Evolutionary conservation across 345 rosid genomes (phyloP).

Genomic region (Linum usitatissimum): DNA sequence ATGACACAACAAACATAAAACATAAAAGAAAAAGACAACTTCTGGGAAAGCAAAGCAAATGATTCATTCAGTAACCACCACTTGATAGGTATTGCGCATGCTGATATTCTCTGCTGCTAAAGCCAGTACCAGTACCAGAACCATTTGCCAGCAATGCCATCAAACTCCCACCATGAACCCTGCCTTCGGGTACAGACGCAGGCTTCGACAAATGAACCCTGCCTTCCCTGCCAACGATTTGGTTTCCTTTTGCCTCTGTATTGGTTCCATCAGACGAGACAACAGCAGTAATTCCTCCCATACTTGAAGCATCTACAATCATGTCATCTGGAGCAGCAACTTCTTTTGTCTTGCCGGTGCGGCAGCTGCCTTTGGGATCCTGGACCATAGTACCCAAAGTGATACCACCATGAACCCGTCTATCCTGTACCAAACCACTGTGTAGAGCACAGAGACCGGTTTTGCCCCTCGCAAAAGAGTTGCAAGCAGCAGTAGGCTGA

Average conservation of each 20-base stretch:
- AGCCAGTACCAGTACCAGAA: not conserved
- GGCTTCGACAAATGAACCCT: slow-evolving; percentile 19
- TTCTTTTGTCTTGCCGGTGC: slow-evolving; percentile 46
- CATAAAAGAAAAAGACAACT: not conserved
- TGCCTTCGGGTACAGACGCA: slow-evolving; percentile 60
- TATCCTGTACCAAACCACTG: slow-evolving; percentile 66
- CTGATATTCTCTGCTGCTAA: not conserved
- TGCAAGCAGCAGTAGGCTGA: slow-evolving; percentile 55
- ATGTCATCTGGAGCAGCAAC: slow-evolving; percentile 35
- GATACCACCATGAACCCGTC: slow-evolving; percentile 75
- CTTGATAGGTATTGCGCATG: not conserved
- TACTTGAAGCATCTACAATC: slow-evolving; percentile 40
- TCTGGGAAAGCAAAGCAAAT: not conserved
- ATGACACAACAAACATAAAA: not conserved
- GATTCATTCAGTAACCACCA: not conserved
- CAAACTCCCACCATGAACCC: slow-evolving; percentile 95
- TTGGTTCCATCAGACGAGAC: slow-evolving; percentile 25
- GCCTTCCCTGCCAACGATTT: slow-evolving; percentile 19
- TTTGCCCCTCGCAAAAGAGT: slow-evolving; percentile 81
- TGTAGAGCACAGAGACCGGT: slow-evolving; percentile 84
- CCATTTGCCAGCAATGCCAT: slow-evolving; percentile 48
- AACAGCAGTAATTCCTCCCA: slow-evolving; percentile 15
- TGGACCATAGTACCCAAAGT: slow-evolving; percentile 44
- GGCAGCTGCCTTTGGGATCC: slow-evolving; percentile 32
- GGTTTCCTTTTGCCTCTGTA: slow-evolving; percentile 27